Base-by-base conservation (phyloP, 352 stramenopile species). In the Stephanocyclus meneghinianus region DNA sequence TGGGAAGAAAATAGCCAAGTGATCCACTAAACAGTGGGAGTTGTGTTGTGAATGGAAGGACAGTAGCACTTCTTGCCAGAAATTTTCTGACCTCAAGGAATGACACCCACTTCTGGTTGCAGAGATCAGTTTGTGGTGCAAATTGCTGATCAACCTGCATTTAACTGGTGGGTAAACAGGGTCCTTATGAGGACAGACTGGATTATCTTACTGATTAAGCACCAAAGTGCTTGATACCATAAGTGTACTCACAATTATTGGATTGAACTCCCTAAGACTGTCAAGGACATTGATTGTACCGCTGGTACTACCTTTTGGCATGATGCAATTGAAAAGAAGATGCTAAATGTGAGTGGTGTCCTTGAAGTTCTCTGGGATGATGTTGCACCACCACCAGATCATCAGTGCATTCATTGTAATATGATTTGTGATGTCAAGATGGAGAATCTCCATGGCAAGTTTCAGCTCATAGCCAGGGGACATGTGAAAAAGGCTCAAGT, bases 361-460 rank as follows among this genome's bases (percentile, higher is more conserved):
- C 80, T 86, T 56, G 21, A 63, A 18, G 59, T 74, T n/a, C 44
- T 74, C 0, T 50, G 2, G 2, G 18, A 81, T 53, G 16, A 2
- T 15, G 35, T 68, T 9, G 59, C 40, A 30, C 1, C 32, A 67
- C 56, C 59, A 11, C 7, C 18, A 8, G 71, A 42, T 13, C 79
- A 80, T 51, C 50, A 83, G 60, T 40, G 21, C 3, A 74, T 79
- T 7, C 53, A 40, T 2, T 77, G 69, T 45, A 56, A 84, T 48
- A 72, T 81, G 50, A 62, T 87, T 11, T 87, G 84, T 44, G 76
- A 80, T 32, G 51, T 87, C 8, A 87, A 87, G 44, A 80, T 84
- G 62, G 74, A 85, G n/a, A 21, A 68, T 29, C 35, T 71, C 32
- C 0, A 13, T 26, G n/a, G 29, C 16, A 78, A 83, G 53, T 60